phyloP scores from a whole-genome alignment of 2,329 filamentous ascomycete species.

The Ophioceras dolichostomum region DNA sequence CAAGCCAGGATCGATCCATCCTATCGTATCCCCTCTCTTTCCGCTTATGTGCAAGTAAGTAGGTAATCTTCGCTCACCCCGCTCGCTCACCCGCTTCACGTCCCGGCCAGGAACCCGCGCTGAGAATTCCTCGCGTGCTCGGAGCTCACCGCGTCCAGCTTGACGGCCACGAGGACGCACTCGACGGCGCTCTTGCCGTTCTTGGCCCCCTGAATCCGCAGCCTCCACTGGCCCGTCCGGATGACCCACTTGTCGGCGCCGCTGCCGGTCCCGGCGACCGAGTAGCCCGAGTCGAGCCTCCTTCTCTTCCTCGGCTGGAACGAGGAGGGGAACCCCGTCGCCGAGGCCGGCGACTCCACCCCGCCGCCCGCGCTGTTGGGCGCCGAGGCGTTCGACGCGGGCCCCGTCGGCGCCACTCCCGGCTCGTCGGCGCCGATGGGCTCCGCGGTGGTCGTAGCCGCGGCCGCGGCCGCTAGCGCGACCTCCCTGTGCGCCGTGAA shows the following conservation, averaged over 20 bases:
- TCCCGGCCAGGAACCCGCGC: conserved; percentile 45
- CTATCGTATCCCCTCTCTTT: no score
- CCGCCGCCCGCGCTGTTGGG: conserved; percentile 18
- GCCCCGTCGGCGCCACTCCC: conserved; percentile 5
- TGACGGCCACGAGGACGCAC: conserved; percentile 63
- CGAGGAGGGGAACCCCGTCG: conserved; percentile 12
- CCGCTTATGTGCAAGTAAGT: no score
- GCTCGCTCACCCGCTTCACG: no score
- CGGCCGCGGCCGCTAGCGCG: conserved; percentile 8
- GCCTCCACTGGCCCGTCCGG: conserved; percentile 57
- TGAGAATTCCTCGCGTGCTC: conserved; percentile 54
- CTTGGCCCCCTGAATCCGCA: conserved; percentile 46
- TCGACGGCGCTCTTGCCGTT: conserved; percentile 46
- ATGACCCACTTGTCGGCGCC: conserved; percentile 46
- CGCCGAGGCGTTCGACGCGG: conserved; percentile 11
- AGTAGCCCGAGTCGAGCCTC: conserved; percentile 21
- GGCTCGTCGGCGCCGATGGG: conserved; percentile 15
- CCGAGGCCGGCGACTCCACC: conserved; percentile 19
- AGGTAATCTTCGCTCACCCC: no score
- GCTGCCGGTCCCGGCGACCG: conserved; percentile 7
- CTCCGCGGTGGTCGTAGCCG: no score
- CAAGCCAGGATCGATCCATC: no score
- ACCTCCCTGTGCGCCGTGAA: conserved; percentile 18
- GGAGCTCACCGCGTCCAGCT: conserved; percentile 58
- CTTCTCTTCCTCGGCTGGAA: conserved; percentile 29